Evolutionary conservation across 441 rosid genomes (phyloP), one percentile per base, ranked within the genome.

Genomic region (Flueggea neowawraea): DNA sequence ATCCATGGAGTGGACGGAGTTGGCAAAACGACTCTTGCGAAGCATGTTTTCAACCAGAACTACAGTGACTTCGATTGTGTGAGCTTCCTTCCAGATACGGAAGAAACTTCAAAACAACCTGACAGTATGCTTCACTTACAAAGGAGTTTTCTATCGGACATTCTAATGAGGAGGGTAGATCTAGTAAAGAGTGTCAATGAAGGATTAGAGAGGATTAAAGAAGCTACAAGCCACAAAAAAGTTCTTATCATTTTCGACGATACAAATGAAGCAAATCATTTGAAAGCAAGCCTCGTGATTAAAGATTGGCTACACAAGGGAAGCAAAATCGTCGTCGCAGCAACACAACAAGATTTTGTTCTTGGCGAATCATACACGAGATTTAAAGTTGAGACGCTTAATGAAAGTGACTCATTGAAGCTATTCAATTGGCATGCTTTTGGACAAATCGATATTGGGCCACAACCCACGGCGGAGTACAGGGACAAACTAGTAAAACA

Each of bases 391-490:
- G 14, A 65, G 41, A 17, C 39, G 36, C 55, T 65, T 11, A 31
- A 39, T 12, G 15, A 55, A 2, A 16, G 50, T 13, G 66, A 64
- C 14, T 60, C 74, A 6, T 50, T 70, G 4, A 13, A 12, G 13
- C 58, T 65, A 9, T 64, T 70, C 13, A 28, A 50, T 17, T 13
- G 52, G 33, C 54, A 55, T 65, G 74, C 70, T 53, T 70, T 65
- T 10, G 53, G 31, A 10, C 52, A 54, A 6, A 28, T 22, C 12
- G 16, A 12, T 3, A 6, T 4, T 0, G 28, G 28, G 28, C 28
- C 28, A 22, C 28, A 22, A 2, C 28, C 28, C 28, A 22, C 1
- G 28, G 28, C 28, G 28, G 28, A 22, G 28, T 22, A 6, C 52
- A 32, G 47, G 22, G 45, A 8, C 13, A 33, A 3, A n/a, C 0